These are phyloP conservation scores for Naganishia randhawae DNA, from an alignment of 768 basidiomycete species.

Conservation along the genomic window DNA sequence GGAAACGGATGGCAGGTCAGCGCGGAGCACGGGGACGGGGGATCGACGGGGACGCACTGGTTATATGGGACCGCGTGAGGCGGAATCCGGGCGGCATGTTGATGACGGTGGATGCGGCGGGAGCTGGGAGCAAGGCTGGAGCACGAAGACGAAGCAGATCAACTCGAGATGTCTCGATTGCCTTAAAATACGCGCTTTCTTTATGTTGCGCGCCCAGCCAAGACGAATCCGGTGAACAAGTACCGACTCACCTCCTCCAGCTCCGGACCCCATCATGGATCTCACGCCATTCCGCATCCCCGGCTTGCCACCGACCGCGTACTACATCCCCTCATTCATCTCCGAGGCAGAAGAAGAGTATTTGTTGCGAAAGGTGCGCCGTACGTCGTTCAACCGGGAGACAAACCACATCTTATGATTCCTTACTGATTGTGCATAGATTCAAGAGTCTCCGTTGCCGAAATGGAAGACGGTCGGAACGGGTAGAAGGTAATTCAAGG, in stretches of 20 bases:
- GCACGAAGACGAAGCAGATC: background rate
- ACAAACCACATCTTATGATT: no score
- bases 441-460: constrained; percentile 67
- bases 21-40: background rate
- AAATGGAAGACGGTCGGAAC: constrained; percentile 76
- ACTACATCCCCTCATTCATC: constrained; percentile 71
- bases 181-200: background rate
- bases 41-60: constrained; percentile 19
- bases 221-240: background rate
- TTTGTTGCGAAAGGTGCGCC: constrained; percentile 67
- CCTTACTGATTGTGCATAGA: constrained; percentile 54
- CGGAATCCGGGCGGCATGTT: constrained; percentile 19
- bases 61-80: constrained; percentile 29
- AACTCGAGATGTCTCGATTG: background rate
- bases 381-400: background rate
- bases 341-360: constrained; percentile 70
- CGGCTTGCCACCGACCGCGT: constrained; percentile 27
- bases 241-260: no score
- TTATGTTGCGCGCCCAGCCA: background rate
- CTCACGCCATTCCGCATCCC: background rate
- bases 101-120: background rate
- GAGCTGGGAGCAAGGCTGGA: background rate
- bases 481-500: constrained; percentile 58
- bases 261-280: background rate
- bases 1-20: background rate